Conservation (phyloP, 2,329 filamentous ascomycete species). For the Stachybotrys chlorohalonatus region DNA sequence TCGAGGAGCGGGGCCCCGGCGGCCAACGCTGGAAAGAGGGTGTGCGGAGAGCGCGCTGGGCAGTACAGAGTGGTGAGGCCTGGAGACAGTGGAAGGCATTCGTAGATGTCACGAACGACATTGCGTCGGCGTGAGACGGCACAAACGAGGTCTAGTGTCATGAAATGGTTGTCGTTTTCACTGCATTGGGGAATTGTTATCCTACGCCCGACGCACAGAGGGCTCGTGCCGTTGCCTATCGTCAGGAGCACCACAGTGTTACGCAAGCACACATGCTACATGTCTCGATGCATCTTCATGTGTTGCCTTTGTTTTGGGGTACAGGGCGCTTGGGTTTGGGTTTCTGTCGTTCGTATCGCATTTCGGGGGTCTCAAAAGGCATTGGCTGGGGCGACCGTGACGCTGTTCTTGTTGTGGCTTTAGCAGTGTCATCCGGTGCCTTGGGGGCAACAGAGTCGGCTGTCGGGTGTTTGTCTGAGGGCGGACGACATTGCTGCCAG, state of each 20-base stretch:
- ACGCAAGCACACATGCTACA: no score
- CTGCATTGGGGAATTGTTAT: no score
- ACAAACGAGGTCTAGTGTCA: background rate
- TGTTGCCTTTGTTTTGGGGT: background rate
- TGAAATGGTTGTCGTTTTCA: background rate
- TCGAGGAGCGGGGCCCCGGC: conserved; percentile 74
- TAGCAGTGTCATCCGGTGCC: background rate
- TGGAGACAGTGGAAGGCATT: conserved; percentile 75
- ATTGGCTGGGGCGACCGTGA: background rate
- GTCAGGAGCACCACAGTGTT: no score
- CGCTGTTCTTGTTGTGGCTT: background rate
- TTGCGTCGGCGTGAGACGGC: conserved; percentile 10
- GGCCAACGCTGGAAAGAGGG: conserved; percentile 93
- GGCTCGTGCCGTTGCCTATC: no score
- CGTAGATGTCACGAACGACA: conserved; percentile 67
- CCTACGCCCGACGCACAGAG: no score
- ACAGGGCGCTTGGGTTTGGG: background rate
- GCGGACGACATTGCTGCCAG: no score
- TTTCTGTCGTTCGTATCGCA: background rate
- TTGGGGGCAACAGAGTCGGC: no score
- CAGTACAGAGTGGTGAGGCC: conserved; percentile 78
- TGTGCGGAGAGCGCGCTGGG: conserved; percentile 77
- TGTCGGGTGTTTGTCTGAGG: no score
- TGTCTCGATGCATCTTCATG: no score
- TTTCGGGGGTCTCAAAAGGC: background rate